phyloP scores from a whole-genome alignment of 768 basidiomycete species.

The Rhodotorula diobovata region DNA sequence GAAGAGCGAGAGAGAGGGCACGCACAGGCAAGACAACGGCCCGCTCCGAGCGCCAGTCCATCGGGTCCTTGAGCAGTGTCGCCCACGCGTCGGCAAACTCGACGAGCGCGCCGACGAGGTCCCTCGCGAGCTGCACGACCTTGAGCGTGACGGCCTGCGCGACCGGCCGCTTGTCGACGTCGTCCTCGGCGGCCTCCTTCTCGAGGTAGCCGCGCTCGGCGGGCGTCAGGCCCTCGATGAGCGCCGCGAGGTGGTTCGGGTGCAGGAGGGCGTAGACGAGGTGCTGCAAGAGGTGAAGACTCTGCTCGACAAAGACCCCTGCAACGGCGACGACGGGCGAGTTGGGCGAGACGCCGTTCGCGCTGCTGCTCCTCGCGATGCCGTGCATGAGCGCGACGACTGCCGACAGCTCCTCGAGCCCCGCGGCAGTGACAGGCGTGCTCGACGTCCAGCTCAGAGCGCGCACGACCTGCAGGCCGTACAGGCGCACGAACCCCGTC shows the following conservation, averaged over 20 bases:
- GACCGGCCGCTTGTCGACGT: slow-evolving; percentile 66
- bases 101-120: slow-evolving; percentile 65
- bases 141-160: slow-evolving; percentile 67
- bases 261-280: slow-evolving; percentile 86
- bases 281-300: slow-evolving; percentile 62
- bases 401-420: slow-evolving; percentile 77
- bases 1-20: background rate
- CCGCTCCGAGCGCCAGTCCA: slow-evolving; percentile 61
- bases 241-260: slow-evolving; percentile 76
- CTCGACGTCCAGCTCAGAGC: slow-evolving; percentile 78
- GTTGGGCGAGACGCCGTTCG: slow-evolving; percentile 56
- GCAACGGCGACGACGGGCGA: slow-evolving; percentile 67
- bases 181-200: slow-evolving; percentile 57
- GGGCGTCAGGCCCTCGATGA: slow-evolving; percentile 70
- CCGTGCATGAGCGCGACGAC: slow-evolving; percentile 57
- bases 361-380: slow-evolving; percentile 53
- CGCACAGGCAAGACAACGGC: slow-evolving; percentile 40
- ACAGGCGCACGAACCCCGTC: slow-evolving; percentile 77
- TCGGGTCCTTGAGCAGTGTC: slow-evolving; percentile 57
- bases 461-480: slow-evolving; percentile 70
- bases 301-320: slow-evolving; percentile 53
- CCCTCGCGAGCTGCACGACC: slow-evolving; percentile 65
- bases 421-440: slow-evolving; percentile 67
- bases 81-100: slow-evolving; percentile 65
- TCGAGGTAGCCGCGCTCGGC: slow-evolving; percentile 70